Evolutionary conservation across 2,329 filamentous ascomycete genomes (phyloP).

Genomic region (Aspergillus bombycis): DNA sequence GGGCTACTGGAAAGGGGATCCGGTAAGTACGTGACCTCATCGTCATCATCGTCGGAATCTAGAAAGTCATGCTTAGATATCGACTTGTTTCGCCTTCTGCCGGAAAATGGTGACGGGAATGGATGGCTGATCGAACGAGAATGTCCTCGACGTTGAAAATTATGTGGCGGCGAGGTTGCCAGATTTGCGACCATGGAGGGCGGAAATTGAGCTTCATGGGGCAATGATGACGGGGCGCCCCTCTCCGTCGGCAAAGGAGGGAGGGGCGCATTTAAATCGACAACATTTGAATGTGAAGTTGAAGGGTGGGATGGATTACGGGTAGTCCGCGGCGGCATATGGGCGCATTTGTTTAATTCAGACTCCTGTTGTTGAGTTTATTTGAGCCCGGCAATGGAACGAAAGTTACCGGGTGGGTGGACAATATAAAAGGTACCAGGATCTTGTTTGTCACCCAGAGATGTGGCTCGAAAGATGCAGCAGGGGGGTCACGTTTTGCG

Average conservation of each 20-base stretch:
- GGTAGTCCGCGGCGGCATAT: slow-evolving; percentile 42
- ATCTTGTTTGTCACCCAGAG: not conserved
- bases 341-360: slow-evolving; percentile 30
- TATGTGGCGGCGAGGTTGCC: slow-evolving; percentile 23
- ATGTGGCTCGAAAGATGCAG: not conserved
- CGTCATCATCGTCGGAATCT: slow-evolving; percentile 45
- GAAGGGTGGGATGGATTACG: slow-evolving; percentile 35
- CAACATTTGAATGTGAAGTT: slow-evolving; percentile 25
- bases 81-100: slow-evolving; percentile 58
- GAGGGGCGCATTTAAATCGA: slow-evolving; percentile 23
- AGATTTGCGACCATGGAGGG: slow-evolving; percentile 25
- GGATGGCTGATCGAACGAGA: slow-evolving; percentile 78
- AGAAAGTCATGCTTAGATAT: slow-evolving; percentile 45
- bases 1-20: slow-evolving; percentile 41
- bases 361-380: not conserved
- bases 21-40: slow-evolving; percentile 34
- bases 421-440: not conserved
- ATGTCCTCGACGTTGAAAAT: slow-evolving; percentile 45
- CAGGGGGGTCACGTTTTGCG: not conserved
- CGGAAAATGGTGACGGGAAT: slow-evolving; percentile 71
- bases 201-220: slow-evolving; percentile 31
- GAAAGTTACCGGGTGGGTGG: not conserved
- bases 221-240: slow-evolving; percentile 22
- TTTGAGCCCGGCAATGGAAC: not conserved
- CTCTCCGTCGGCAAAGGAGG: slow-evolving; percentile 22